These are phyloP conservation scores for Rosa multiflora DNA, from an alignment of 306 rosid genomes.

Conservation along the genomic window DNA sequence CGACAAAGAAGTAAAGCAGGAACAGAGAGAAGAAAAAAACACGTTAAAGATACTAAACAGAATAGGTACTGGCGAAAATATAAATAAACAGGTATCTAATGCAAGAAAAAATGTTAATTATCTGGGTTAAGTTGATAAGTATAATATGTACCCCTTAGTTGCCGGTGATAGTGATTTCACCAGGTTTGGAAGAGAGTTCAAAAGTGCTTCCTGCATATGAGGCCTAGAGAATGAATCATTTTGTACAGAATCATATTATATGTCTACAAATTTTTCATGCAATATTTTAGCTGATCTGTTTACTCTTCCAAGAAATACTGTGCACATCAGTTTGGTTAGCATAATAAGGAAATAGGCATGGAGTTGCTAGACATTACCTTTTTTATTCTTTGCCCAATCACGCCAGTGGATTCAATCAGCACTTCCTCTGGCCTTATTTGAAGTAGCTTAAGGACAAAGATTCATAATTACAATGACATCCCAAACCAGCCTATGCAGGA, in stretches of 20 bases:
- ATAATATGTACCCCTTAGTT: constrained; percentile 58
- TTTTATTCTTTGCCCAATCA: constrained; percentile 87
- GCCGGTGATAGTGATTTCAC: constrained; percentile 64
- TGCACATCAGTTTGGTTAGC: constrained; percentile 18
- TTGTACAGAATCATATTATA: constrained; percentile 7
- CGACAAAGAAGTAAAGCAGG: neutral
- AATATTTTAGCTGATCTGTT: constrained; percentile 21
- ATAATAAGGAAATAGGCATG: constrained; percentile 12
- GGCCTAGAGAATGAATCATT: constrained; percentile 14
- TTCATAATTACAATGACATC: neutral
- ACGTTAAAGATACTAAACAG: neutral
- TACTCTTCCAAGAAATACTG: constrained; percentile 1
- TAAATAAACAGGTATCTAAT: neutral
- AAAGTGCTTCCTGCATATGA: constrained; percentile 68
- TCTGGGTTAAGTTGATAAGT: neutral
- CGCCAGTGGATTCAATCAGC: constrained; percentile 87
- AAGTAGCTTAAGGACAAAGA: constrained; percentile 53
- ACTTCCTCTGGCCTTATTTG: constrained; percentile 68
- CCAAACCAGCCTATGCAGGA: neutral
- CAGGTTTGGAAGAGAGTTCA: constrained; percentile 69
- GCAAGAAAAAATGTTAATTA: neutral
- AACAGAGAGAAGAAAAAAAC: constrained; percentile 1
- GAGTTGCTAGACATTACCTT: constrained; percentile 47
- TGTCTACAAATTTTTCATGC: constrained; percentile 5
- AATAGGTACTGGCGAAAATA: neutral